Evolutionary conservation across 352 stramenopile genomes (phyloP).

Genomic region (Phytopythium aichiense): DNA sequence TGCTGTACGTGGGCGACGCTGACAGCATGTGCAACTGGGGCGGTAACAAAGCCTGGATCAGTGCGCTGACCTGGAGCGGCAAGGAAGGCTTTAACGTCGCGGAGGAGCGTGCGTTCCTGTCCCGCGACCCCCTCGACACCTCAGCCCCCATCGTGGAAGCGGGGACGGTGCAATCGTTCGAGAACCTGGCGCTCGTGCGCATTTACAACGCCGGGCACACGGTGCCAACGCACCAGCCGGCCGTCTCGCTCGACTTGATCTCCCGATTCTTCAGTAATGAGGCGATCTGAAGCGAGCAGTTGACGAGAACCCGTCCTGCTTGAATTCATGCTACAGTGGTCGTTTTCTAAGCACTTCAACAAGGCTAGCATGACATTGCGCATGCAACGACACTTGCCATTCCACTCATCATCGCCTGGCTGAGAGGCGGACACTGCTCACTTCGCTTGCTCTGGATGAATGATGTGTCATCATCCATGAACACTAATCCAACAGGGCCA

Average conservation of each 20-base stretch:
- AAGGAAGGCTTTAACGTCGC: constrained; percentile 72
- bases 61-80: constrained; percentile 88
- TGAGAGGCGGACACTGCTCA: too few species aligned
- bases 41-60: constrained; percentile 93
- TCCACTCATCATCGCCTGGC: too few species aligned
- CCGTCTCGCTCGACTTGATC: constrained; percentile 40
- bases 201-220: constrained; percentile 57
- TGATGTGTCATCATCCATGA: not conserved
- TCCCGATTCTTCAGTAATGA: constrained; percentile 50
- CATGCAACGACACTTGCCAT: too few species aligned
- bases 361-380: too few species aligned
- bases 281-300: not conserved
- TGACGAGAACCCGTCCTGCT: not conserved
- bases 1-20: constrained; percentile 95
- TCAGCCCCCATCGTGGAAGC: constrained; percentile 5
- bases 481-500: not conserved
- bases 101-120: constrained; percentile 16
- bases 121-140: constrained; percentile 16
- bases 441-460: too few species aligned
- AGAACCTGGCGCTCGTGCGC: constrained; percentile 42
- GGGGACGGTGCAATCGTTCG: constrained; percentile 29
- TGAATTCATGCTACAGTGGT: too few species aligned
- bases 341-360: too few species aligned
- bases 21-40: constrained; percentile 97
- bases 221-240: constrained; percentile 49